Evolutionary conservation across 1,139 yeast species (phyloP).

Genomic region (Sugiyamaella xylanicola): DNA sequence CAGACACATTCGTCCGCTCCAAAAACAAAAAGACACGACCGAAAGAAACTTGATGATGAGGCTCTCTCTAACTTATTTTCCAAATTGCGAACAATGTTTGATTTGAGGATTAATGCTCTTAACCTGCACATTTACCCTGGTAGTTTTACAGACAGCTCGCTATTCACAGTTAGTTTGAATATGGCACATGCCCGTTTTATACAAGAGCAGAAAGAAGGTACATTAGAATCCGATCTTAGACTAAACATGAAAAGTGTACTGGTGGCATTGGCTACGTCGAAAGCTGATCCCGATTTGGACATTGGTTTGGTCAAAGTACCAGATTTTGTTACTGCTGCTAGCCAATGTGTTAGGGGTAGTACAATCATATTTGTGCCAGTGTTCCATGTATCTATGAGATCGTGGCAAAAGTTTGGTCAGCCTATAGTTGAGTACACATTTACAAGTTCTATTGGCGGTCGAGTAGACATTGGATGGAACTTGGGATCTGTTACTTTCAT

Average conservation of each 20-base stretch:
- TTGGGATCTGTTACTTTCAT: constrained; percentile 89
- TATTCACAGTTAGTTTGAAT: constrained; percentile 62
- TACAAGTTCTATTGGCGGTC: constrained; percentile 77
- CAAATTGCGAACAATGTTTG: constrained; percentile 57
- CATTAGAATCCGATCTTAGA: constrained; percentile 33
- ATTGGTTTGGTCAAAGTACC: constrained; percentile 46
- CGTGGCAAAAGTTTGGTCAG: constrained; percentile 58
- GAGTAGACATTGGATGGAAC: constrained; percentile 92
- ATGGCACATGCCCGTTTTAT: constrained; percentile 60
- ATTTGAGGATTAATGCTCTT: constrained; percentile 58
- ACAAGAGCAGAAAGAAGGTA: constrained; percentile 27
- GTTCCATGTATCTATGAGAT: constrained; percentile 71
- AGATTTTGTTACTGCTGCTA: constrained; percentile 59
- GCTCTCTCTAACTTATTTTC: constrained; percentile 27
- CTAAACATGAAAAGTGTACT: constrained; percentile 59
- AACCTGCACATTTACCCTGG: constrained; percentile 74
- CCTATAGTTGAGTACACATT: constrained; percentile 63
- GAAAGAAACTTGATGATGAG: constrained; percentile 18
- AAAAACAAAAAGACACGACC: constrained; percentile 11
- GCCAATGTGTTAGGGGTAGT: constrained; percentile 70
- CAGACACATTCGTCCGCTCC: constrained; percentile 4
- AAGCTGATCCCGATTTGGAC: constrained; percentile 24
- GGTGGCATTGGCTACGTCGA: constrained; percentile 63
- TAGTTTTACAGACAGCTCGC: constrained; percentile 72
- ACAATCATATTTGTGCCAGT: constrained; percentile 78